phyloP scores from a whole-genome alignment of 345 rosid genomes.

The sweet orange (Citrus sinensis) region DVS_A1.0 CM039162.1:18784501-18785000 shows the following conservation, averaged over 20 bases:
- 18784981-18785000: neutral
- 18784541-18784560: neutral
- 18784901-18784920: neutral
- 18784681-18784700: neutral
- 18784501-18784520: neutral
- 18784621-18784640: neutral
- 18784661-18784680: neutral
- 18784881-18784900: neutral
- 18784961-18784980: too few relatives aligned
- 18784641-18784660: neutral
- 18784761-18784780: neutral
- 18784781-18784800: neutral
- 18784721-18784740: neutral
- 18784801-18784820: neutral
- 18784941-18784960: too few relatives aligned
- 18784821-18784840: neutral
- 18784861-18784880: neutral
- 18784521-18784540: neutral
- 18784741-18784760: neutral
- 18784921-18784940: neutral
- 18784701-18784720: neutral
- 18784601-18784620: neutral
- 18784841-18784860: neutral
- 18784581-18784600: neutral
- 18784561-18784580: neutral